Conservation (phyloP, 495 filamentous ascomycete genomes). For the Neurospora sp. region DNA sequence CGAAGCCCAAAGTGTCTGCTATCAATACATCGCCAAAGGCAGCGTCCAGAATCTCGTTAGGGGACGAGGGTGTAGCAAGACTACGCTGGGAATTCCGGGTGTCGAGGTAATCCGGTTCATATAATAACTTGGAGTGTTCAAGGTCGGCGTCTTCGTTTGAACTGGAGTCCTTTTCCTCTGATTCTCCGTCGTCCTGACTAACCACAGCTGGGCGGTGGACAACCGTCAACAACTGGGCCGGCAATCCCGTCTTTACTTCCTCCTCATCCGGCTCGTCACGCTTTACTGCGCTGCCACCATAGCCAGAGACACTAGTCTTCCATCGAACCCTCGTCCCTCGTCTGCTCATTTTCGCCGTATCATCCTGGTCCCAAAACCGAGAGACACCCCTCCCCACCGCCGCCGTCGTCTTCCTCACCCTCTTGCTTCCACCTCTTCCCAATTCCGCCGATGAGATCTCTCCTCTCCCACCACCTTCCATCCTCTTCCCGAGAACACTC, state of each 20-base stretch:
- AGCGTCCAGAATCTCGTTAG: not conserved
- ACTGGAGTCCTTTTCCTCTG: not conserved
- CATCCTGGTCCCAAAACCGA: constrained; percentile 7
- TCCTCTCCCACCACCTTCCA: not conserved
- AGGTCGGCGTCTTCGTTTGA: not conserved
- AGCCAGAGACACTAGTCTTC: not conserved
- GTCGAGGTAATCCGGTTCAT: not conserved
- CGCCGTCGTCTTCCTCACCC: not conserved
- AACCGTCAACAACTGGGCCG: not conserved
- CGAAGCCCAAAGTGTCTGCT: not conserved
- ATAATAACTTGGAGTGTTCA: not conserved
- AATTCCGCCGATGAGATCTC: not conserved
- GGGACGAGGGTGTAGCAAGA: not conserved
- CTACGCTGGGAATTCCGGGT: not conserved
- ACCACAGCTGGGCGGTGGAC: not conserved
- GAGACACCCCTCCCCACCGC: constrained; percentile 1
- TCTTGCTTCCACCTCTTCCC: not conserved
- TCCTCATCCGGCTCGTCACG: not conserved
- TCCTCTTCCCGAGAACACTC: not conserved
- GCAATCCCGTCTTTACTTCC: not conserved
- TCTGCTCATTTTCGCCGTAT: not conserved
- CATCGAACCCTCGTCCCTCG: not conserved
- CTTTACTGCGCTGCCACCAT: not conserved
- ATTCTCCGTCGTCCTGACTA: not conserved
- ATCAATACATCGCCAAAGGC: not conserved